A percentile compares a stretch with the other conserved stretches of the same genome.
These are phyloP conservation scores for Sophora flavescens DNA, from an alignment of 306 rosid species.

Conservation along the genomic window DNA sequence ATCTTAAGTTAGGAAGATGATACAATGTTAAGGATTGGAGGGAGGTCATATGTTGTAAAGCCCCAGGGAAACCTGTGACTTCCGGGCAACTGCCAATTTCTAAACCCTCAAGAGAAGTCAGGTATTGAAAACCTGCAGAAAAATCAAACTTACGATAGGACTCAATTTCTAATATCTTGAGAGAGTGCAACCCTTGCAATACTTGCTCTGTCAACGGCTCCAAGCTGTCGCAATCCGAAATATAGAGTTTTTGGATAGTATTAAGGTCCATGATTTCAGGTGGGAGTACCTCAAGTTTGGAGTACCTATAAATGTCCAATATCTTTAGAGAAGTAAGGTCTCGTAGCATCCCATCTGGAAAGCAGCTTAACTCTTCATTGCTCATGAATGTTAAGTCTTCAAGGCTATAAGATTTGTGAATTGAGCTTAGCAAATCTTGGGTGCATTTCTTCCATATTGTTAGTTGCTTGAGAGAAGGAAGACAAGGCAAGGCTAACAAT, in stretches of 20 bases:
- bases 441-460: neutral
- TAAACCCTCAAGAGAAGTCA: conserved; percentile 13
- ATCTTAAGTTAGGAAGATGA: conserved; percentile 31
- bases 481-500: conserved; percentile 34
- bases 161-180: neutral
- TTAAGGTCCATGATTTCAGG: neutral
- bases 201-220: conserved; percentile 21
- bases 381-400: neutral
- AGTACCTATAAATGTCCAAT: neutral
- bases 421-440: conserved; percentile 26
- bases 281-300: conserved; percentile 29
- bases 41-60: conserved; percentile 31
- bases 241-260: neutral
- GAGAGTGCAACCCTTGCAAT: neutral
- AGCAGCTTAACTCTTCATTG: conserved; percentile 1
- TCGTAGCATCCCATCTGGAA: conserved; percentile 41
- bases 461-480: conserved; percentile 6
- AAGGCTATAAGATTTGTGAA: conserved; percentile 18
- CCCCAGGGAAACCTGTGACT: conserved; percentile 30
- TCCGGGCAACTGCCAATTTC: neutral
- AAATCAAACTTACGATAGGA: neutral
- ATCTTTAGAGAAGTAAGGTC: conserved; percentile 36
- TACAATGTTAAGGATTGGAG: neutral
- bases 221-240: neutral
- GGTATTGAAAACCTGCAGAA: conserved; percentile 15